phyloP scores from a whole-genome alignment of 805 yeast species.

The Pichia deserticola region DNA sequence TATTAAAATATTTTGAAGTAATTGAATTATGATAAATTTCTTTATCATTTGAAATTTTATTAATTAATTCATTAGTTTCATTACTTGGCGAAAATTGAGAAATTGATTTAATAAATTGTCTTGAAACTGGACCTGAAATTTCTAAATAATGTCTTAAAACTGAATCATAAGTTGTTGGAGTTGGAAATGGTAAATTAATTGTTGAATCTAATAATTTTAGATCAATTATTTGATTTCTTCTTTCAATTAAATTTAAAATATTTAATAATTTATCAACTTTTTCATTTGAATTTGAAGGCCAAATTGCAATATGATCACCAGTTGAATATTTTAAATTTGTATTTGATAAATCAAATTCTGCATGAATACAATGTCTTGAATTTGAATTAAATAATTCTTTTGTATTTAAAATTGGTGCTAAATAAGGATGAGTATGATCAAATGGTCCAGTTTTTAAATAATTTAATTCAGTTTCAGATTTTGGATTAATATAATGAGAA shows the following conservation, averaged over 20 bases:
- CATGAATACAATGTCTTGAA: slow-evolving; percentile 76
- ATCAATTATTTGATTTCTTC: slow-evolving; percentile 49
- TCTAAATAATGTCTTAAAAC: slow-evolving; percentile 82
- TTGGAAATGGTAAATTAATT: slow-evolving; percentile 45
- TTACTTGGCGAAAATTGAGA: slow-evolving; percentile 76
- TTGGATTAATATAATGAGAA: slow-evolving; percentile 39
- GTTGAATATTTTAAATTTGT: slow-evolving; percentile 80
- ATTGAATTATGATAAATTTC: slow-evolving; percentile 59
- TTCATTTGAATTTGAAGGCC: slow-evolving; percentile 86
- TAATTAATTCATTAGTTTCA: slow-evolving; percentile 41
- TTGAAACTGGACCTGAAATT: slow-evolving; percentile 87
- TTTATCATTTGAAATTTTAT: slow-evolving; percentile 59
- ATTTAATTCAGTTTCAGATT: slow-evolving; percentile 24
- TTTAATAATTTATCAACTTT: slow-evolving; percentile 58
- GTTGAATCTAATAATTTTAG: slow-evolving; percentile 69
- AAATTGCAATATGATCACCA: slow-evolving; percentile 92
- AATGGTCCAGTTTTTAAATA: slow-evolving; percentile 59
- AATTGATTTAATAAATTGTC: slow-evolving; percentile 70
- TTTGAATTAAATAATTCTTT: slow-evolving; percentile 62
- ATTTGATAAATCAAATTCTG: slow-evolving; percentile 74
- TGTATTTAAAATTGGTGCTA: slow-evolving; percentile 57
- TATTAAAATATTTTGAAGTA: slow-evolving; percentile 52
- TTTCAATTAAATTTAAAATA: slow-evolving; percentile 52
- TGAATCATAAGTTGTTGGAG: slow-evolving; percentile 85
- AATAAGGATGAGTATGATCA: slow-evolving; percentile 72